Evolutionary conservation across 306 rosid species (phyloP).

Genomic region (Medicago ruthenica): DNA sequence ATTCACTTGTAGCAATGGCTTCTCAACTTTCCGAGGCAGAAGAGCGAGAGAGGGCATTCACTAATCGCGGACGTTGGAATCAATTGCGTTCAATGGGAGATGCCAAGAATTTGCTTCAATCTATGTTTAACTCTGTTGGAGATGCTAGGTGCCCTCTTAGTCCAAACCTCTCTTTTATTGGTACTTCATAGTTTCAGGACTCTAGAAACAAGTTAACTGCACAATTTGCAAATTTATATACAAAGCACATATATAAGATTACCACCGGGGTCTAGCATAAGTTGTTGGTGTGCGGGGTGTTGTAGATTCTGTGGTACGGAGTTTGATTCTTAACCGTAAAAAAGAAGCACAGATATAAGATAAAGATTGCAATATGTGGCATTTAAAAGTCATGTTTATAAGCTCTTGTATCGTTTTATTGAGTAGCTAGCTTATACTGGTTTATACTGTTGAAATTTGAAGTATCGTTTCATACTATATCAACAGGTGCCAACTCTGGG

Average conservation of each 20-base stretch:
- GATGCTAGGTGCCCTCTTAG: conserved; percentile 74
- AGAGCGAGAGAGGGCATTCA: conserved; percentile 95
- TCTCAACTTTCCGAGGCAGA: conserved; percentile 99
- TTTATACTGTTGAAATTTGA: conserved; percentile 37
- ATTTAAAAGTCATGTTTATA: conserved; percentile 34
- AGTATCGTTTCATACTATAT: conserved; percentile 40
- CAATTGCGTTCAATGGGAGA: conserved; percentile 99
- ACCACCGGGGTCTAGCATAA: background rate
- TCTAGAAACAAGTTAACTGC: conserved; percentile 35
- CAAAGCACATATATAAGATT: conserved; percentile 25
- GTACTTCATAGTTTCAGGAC: conserved; percentile 1
- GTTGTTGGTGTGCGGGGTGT: background rate
- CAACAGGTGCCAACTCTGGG: conserved; percentile 94
- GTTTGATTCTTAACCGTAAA: background rate
- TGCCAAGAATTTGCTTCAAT: conserved; percentile 93
- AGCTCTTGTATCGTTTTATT: conserved; percentile 9
- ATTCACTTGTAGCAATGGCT: conserved; percentile 99
- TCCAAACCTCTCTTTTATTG: conserved; percentile 21
- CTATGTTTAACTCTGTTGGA: conserved; percentile 90
- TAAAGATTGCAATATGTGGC: background rate
- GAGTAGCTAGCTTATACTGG: conserved; percentile 4
- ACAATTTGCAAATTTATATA: conserved; percentile 26
- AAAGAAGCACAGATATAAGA: conserved; percentile 13
- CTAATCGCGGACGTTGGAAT: conserved; percentile 97
- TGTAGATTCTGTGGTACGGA: background rate